A percentile compares a stretch with the other conserved stretches of the same genome.
Evolutionary conservation across 805 yeast genomes (phyloP).

Genomic region (Wickerhamomyces silvicola): DNA sequence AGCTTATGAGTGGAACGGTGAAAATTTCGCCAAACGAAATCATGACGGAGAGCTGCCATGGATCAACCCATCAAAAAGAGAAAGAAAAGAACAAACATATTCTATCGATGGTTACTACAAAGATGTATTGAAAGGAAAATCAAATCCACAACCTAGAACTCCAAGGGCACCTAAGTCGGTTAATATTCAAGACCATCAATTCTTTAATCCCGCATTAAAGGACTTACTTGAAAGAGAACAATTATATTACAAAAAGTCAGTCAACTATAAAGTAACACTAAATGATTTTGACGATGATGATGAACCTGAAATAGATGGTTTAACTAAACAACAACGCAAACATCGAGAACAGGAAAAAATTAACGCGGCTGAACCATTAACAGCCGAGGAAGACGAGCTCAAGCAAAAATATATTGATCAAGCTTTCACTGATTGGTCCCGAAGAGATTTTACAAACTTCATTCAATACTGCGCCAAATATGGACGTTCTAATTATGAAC

Average conservation of each 20-base stretch:
- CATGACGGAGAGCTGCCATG: constrained; percentile 43
- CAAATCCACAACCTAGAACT: constrained; percentile 33
- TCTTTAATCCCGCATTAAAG: constrained; percentile 50
- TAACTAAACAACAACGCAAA: constrained; percentile 11
- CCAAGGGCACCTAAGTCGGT: constrained; percentile 61
- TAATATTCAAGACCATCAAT: constrained; percentile 67
- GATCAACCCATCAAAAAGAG: constrained; percentile 73
- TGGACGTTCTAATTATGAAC: constrained; percentile 47
- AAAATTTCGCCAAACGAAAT: constrained; percentile 40
- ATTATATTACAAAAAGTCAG: constrained; percentile 51
- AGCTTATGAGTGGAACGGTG: constrained; percentile 97
- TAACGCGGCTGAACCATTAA: constrained; percentile 49
- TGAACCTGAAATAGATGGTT: constrained; percentile 11
- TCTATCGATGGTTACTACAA: constrained; percentile 72
- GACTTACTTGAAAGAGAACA: constrained; percentile 59
- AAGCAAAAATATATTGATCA: constrained; percentile 48
- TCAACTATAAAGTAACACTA: constrained; percentile 50
- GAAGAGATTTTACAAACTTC: constrained; percentile 68
- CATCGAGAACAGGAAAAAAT: constrained; percentile 46
- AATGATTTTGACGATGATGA: constrained; percentile 57
- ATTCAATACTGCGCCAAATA: constrained; percentile 62
- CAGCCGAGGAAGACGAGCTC: constrained; percentile 51
- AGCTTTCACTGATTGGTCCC: constrained; percentile 64
- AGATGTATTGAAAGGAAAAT: constrained; percentile 47
- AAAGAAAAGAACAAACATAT: constrained; percentile 72